Evolutionary conservation across 805 yeast species (phyloP), one percentile per base, ranked within the genome.

Genomic region (Schwanniomyces yamadae): DNA sequence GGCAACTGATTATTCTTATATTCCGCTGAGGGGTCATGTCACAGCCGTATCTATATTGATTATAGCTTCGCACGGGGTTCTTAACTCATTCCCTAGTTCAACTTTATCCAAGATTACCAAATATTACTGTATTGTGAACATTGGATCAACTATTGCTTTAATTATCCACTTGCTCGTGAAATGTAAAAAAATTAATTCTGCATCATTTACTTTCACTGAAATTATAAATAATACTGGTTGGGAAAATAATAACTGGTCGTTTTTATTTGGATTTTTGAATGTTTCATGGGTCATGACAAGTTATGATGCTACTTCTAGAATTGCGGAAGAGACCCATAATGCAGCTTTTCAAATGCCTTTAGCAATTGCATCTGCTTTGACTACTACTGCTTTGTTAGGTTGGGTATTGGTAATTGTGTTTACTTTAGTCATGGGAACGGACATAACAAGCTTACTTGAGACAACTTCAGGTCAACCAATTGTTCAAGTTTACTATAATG

Each of bases 221-320:
- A 28, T 28, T 15, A 16, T 14, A 10, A 28, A 28, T 28, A 28
- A 28, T 18, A 28, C 31, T 10, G 31, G 31, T 6, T 28, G 31
- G 31, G 12, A 14, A 8, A 13, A 16, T 16, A 28, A 28, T 6
- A 28, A 28, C 11, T 28, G 31, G 31, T 18, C 31, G 13, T 28
- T 28, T 16, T 28, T 28, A 18, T 28, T 28, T 28, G 31, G 31
- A 5, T 28, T 28, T n/a, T 28, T 28, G 13, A 28, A 28, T 15
- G 31, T 28, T 18, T 28, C 31, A 3, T 28, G 31, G 31, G 31
- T 28, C 16, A 28, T 28, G 31, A 28, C 31, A 9, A 14, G 15
- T 6, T 28, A 28, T 28, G 31, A 28, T 28, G 31, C 31, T 6
- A 28, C 31, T 28, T 28, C 31, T 11, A 28, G 31, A n/a, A 28